Conservation (phyloP, 345 rosid species). For the Eucalyptus cladocalyx region DNA sequence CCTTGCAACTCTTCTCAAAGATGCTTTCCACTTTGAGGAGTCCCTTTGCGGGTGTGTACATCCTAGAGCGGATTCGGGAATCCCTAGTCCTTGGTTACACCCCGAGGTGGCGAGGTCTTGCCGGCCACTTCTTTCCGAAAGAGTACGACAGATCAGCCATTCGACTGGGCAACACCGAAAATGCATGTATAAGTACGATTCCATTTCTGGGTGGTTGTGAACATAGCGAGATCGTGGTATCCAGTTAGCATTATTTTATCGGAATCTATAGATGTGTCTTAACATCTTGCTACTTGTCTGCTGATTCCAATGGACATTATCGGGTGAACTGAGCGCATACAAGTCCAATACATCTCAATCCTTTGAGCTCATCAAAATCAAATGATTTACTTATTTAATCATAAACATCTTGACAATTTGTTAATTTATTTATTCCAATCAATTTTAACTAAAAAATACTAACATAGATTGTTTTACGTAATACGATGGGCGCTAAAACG, state of each 20-base stretch:
- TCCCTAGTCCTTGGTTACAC: neutral
- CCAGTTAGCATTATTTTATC: neutral
- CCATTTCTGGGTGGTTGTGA: neutral
- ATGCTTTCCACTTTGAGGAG: neutral
- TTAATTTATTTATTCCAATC: too few species aligned
- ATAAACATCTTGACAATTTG: too few species aligned
- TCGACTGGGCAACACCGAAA: neutral
- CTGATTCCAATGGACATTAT: neutral
- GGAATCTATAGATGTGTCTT: neutral
- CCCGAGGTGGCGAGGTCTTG: neutral
- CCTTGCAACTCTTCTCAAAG: neutral
- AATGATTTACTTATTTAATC: too few species aligned
- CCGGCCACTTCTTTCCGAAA: neutral
- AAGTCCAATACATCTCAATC: too few species aligned
- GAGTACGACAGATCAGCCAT: neutral
- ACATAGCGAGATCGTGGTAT: neutral
- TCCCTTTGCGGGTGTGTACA: neutral
- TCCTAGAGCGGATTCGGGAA: neutral
- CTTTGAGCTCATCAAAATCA: too few species aligned
- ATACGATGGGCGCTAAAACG: rapidly evolving
- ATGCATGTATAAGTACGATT: neutral
- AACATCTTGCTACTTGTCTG: neutral
- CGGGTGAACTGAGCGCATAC: neutral
- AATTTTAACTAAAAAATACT: too few species aligned
- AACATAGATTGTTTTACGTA: too few species aligned